Conservation (phyloP, 208 protist species). For the Trypanosoma avium region DNA sequence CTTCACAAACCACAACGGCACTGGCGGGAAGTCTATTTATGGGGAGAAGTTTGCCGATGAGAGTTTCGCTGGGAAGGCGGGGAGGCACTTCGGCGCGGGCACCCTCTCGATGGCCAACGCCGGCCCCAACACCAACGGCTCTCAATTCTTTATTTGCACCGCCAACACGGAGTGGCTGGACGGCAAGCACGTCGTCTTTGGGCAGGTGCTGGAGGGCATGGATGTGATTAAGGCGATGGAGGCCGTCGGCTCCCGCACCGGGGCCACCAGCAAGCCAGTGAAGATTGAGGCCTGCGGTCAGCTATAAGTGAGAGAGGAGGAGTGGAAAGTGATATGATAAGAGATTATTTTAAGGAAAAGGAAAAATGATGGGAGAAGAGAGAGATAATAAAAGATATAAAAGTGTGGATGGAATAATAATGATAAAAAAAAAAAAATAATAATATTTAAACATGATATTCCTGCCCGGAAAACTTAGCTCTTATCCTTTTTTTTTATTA, state of each 20-base stretch:
- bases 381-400: no score
- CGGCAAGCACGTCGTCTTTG: constrained; percentile 96
- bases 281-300: constrained; percentile 71
- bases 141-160: constrained; percentile 84
- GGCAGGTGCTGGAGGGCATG: constrained; percentile 87
- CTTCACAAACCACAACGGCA: constrained; percentile 93
- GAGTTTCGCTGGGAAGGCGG: constrained; percentile 82
- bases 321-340: no score
- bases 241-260: constrained; percentile 61
- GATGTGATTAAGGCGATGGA: constrained; percentile 85
- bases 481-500: no score
- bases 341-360: no score
- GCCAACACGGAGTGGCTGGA: constrained; percentile 80
- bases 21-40: constrained; percentile 93
- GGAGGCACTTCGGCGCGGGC: constrained; percentile 77
- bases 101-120: constrained; percentile 80
- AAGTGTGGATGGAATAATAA: no score
- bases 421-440: no score
- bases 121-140: constrained; percentile 80
- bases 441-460: no score
- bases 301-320: no score
- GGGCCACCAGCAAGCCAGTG: constrained; percentile 71
- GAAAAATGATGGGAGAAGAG: no score
- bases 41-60: constrained; percentile 93
- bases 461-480: no score